Evolutionary conservation across 2,329 filamentous ascomycete genomes (phyloP).

Genomic region (Fusarium graminum): DNA sequence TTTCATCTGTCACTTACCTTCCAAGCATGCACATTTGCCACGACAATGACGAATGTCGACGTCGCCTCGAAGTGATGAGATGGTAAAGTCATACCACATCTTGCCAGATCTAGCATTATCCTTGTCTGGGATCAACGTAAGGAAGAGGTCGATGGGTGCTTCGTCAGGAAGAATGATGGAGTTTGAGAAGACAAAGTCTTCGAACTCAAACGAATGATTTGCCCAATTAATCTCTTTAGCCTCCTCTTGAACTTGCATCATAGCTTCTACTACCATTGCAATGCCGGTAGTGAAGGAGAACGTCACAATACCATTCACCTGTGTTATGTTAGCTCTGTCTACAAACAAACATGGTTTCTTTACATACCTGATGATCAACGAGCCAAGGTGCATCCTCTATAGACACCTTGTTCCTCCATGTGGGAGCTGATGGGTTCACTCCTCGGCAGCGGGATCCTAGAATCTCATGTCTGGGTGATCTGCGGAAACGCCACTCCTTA

Average conservation of each 20-base stretch:
- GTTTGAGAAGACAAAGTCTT: conserved; percentile 46
- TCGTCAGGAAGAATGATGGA: conserved; percentile 46
- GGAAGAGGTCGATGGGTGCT: conserved; percentile 39
- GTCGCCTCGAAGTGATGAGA: conserved; percentile 44
- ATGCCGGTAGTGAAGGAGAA: conserved; percentile 45
- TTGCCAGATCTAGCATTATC: conserved; percentile 37
- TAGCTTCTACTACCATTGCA: conserved; percentile 44
- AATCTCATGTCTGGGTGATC: conserved; percentile 43
- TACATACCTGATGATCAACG: conserved; percentile 43
- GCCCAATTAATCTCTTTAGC: conserved; percentile 39
- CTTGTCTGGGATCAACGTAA: conserved; percentile 38
- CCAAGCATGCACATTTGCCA: conserved; percentile 34
- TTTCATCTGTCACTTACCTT: conserved; percentile 20
- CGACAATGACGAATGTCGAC: conserved; percentile 45
- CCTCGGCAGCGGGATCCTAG: conserved; percentile 43
- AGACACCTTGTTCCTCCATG: conserved; percentile 46
- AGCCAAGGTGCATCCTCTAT: conserved; percentile 46
- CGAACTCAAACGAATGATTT: conserved; percentile 37
- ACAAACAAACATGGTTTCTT: background rate
- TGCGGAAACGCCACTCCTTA: conserved; percentile 44
- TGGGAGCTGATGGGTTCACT: conserved; percentile 45
- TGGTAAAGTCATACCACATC: conserved; percentile 44
- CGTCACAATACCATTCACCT: conserved; percentile 45
- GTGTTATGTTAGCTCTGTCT: conserved; percentile 10
- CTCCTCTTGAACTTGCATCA: conserved; percentile 46